Percentiles rank a stretch among this genome's conserved stretches.
phyloP scores from a whole-genome alignment of 2,329 filamentous ascomycete species.

The Aspergillus chevalieri region DNA sequence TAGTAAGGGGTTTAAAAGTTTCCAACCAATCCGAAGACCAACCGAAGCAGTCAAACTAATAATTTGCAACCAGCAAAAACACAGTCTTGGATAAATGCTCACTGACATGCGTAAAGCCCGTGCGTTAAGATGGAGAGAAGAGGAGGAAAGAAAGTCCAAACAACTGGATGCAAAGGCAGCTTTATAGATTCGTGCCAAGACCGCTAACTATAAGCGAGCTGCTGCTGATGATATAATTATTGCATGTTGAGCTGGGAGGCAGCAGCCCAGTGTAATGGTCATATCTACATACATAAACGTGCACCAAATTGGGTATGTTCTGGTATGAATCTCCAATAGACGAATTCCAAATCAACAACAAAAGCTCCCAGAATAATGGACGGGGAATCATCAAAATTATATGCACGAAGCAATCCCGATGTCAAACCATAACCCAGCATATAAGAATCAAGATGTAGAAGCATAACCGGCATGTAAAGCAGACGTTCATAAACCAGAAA shows the following conservation, averaged over 20 bases:
- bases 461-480: constrained; percentile 2
- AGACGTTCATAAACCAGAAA: constrained; percentile 16
- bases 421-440: constrained; percentile 3
- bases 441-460: neutral
- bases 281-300: too few species aligned
- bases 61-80: constrained; percentile 91
- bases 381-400: constrained; percentile 28
- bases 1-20: constrained; percentile 60
- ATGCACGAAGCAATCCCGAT: constrained; percentile 19
- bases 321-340: too few species aligned
- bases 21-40: constrained; percentile 64
- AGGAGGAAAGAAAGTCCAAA: constrained; percentile 25
- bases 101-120: constrained; percentile 76
- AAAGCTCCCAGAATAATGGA: constrained; percentile 4
- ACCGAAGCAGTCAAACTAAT: constrained; percentile 69
- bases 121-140: constrained; percentile 41
- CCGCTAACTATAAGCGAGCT: neutral
- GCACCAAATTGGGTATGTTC: too few species aligned
- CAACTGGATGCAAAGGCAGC: constrained; percentile 2
- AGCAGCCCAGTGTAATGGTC: too few species aligned
- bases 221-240: too few species aligned
- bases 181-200: constrained; percentile 22
- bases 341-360: neutral
- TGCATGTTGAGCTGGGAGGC: too few species aligned
- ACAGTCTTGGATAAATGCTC: constrained; percentile 81